These are phyloP conservation scores for Diaporthe amygdali DNA, from an alignment of 2,329 filamentous ascomycete genomes.

Conservation along the genomic window DNA sequence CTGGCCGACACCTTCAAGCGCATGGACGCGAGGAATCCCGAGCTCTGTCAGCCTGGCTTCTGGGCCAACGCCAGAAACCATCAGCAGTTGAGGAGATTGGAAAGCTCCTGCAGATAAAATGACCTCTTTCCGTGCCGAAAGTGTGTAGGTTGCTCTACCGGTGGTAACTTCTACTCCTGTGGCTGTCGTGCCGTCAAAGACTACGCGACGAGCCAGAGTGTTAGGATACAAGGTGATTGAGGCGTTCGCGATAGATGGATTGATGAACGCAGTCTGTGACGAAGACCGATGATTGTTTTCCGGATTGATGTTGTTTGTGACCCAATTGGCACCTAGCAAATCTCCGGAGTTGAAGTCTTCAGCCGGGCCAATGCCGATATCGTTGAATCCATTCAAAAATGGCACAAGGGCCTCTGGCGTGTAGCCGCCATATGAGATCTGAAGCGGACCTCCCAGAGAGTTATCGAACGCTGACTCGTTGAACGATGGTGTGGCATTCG, in stretches of 20 bases:
- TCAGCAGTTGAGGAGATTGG: constrained; percentile 44
- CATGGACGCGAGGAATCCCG: constrained; percentile 33
- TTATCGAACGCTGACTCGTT: background rate
- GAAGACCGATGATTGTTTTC: background rate
- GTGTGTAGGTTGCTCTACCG: constrained; percentile 13
- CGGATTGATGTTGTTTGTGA: constrained; percentile 2
- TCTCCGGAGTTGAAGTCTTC: background rate
- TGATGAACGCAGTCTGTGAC: background rate
- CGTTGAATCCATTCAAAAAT: background rate
- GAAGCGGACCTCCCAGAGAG: background rate
- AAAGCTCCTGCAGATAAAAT: constrained; percentile 49
- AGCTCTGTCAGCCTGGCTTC: constrained; percentile 34
- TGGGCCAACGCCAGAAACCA: constrained; percentile 38
- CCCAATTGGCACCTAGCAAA: background rate
- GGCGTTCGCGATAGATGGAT: background rate
- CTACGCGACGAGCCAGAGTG: background rate
- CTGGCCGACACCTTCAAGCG: constrained; percentile 32
- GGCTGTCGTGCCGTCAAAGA: constrained; percentile 24
- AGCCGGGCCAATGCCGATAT: background rate
- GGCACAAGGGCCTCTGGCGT: background rate
- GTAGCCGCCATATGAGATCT: background rate
- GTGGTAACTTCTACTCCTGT: constrained; percentile 33
- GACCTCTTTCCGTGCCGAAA: constrained; percentile 36
- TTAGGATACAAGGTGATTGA: background rate
- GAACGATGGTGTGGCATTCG: background rate